Conservation (phyloP, 2,329 filamentous ascomycete species). For the Pseudogymnoascus sp. region DNA sequence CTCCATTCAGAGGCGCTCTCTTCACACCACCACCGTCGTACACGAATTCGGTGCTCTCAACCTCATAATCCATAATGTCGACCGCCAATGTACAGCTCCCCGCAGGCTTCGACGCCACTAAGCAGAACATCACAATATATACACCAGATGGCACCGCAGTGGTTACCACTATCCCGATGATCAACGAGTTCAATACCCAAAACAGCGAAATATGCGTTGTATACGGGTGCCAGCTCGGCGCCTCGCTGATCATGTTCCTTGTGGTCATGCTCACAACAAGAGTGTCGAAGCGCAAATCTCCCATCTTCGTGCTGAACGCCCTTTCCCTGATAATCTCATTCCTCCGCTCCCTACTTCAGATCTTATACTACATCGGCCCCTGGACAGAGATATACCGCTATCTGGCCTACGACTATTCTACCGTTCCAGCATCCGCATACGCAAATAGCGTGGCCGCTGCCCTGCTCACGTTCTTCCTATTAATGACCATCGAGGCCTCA, state of each 20-base stretch:
- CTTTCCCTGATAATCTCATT: slow-evolving; percentile 46
- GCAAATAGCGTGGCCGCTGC: slow-evolving; percentile 39
- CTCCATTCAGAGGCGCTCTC: background rate
- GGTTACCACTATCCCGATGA: background rate
- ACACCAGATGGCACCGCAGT: background rate
- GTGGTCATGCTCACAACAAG: slow-evolving; percentile 51
- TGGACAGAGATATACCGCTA: slow-evolving; percentile 43
- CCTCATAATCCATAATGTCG: background rate
- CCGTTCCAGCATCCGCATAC: slow-evolving; percentile 34
- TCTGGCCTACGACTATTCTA: slow-evolving; percentile 38
- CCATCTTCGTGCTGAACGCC: slow-evolving; percentile 52
- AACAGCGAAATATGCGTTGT: slow-evolving; percentile 43
- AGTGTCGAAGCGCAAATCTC: slow-evolving; percentile 46
- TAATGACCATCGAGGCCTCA: slow-evolving; percentile 47
- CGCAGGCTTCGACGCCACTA: background rate
- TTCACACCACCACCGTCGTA: background rate
- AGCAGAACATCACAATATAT: slow-evolving; percentile 1
- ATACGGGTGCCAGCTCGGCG: slow-evolving; percentile 52
- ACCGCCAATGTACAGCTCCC: background rate
- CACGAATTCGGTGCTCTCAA: background rate
- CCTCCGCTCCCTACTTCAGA: slow-evolving; percentile 39
- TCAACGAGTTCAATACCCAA: background rate
- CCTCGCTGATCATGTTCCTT: slow-evolving; percentile 46
- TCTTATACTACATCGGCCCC: slow-evolving; percentile 41
- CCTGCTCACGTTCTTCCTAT: slow-evolving; percentile 42